A percentile compares a stretch with the other conserved stretches of the same genome.
Conservation (phyloP, 225 moss, liverwort and hornwort genomes). For the Physcomitrellopsis africana region DNA sequence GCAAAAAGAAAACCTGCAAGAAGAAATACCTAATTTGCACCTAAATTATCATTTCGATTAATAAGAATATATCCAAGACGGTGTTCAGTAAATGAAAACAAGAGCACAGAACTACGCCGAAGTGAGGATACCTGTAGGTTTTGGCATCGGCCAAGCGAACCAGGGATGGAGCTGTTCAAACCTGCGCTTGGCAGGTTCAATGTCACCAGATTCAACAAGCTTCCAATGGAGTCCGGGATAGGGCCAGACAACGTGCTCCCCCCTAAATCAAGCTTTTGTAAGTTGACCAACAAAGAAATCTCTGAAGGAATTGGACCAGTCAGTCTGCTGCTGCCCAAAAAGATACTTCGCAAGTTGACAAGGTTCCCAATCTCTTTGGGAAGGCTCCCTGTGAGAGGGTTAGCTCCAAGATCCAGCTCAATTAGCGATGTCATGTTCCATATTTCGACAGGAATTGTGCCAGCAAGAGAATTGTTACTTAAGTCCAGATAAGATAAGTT, state of each 20-base stretch:
- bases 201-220: slow-evolving; percentile 47
- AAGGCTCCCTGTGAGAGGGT: slow-evolving; percentile 49
- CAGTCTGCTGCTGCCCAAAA: slow-evolving; percentile 51
- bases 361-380: slow-evolving; percentile 70
- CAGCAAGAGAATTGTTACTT: slow-evolving; percentile 61
- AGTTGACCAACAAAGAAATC: slow-evolving; percentile 45
- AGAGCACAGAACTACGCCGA: background rate
- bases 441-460: slow-evolving; percentile 59
- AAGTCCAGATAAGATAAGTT: slow-evolving; percentile 57
- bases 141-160: slow-evolving; percentile 49
- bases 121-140: slow-evolving; percentile 47
- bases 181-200: slow-evolving; percentile 44
- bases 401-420: slow-evolving; percentile 66
- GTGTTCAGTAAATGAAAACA: no score
- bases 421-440: slow-evolving; percentile 52
- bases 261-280: slow-evolving; percentile 69
- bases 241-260: slow-evolving; percentile 57
- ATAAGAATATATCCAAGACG: no score
- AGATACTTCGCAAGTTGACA: slow-evolving; percentile 56
- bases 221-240: slow-evolving; percentile 65
- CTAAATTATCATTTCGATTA: no score
- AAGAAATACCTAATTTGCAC: no score
- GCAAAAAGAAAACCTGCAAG: background rate
- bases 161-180: slow-evolving; percentile 53
- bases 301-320: slow-evolving; percentile 63